Conservation (phyloP, 352 stramenopile genomes). For the Globisporangium nagaii region DNA sequence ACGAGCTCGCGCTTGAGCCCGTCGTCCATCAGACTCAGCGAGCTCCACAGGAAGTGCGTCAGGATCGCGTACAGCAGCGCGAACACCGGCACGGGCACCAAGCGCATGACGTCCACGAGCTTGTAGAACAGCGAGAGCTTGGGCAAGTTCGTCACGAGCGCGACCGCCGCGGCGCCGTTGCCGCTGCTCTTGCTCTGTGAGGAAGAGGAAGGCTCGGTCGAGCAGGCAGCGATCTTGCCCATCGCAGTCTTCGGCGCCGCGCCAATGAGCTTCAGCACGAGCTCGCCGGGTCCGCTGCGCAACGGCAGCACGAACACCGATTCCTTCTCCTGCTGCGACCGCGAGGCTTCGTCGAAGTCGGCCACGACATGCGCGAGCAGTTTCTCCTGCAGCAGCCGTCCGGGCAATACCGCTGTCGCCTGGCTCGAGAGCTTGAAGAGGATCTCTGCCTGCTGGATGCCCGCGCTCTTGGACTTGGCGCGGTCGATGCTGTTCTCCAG, state of each 20-base stretch:
- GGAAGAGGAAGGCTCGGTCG: slow-evolving; percentile 1
- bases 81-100: slow-evolving; percentile 60
- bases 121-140: slow-evolving; percentile 29
- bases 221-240: slow-evolving; percentile 26
- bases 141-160: not conserved
- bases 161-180: not conserved
- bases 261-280: slow-evolving; percentile 57
- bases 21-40: slow-evolving; percentile 31
- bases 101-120: slow-evolving; percentile 31
- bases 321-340: slow-evolving; percentile 24
- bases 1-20: slow-evolving; percentile 45
- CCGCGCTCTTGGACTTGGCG: slow-evolving; percentile 7
- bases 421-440: slow-evolving; percentile 66
- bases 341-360: slow-evolving; percentile 2
- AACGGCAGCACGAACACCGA: slow-evolving; percentile 60
- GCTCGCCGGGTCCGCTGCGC: slow-evolving; percentile 43
- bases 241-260: slow-evolving; percentile 39
- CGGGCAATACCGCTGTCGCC: slow-evolving; percentile 39
- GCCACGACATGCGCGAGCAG: slow-evolving; percentile 40
- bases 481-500: slow-evolving; percentile 40
- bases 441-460: slow-evolving; percentile 45
- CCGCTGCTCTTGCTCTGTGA: slow-evolving; percentile 7
- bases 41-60: slow-evolving; percentile 52
- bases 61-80: slow-evolving; percentile 66
- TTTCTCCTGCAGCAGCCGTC: slow-evolving; percentile 47